These are phyloP conservation scores for Cylindricascospora bacillispora DNA, from an alignment of 1,139 yeast species.

Conservation along the genomic window DNA sequence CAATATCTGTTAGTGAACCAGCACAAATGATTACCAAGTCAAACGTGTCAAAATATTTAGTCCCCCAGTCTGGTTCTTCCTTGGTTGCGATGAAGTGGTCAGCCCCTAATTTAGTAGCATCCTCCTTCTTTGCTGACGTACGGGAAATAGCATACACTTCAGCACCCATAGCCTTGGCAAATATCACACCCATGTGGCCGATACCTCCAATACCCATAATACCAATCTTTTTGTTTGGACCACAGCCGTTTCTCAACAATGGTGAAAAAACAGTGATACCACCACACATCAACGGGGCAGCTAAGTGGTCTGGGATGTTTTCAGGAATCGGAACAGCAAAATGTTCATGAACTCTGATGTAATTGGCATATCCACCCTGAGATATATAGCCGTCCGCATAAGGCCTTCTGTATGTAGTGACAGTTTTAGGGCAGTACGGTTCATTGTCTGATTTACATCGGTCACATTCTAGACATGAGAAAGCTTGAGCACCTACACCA, in stretches of 20 bases:
- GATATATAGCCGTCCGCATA: constrained; percentile 34
- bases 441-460: constrained; percentile 34
- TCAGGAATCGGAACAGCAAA: constrained; percentile 39
- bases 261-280: constrained; percentile 44
- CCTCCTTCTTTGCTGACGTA: constrained; percentile 34
- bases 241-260: constrained; percentile 31
- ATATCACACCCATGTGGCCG: constrained; percentile 46
- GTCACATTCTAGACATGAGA: constrained; percentile 33
- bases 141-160: constrained; percentile 45
- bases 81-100: constrained; percentile 38
- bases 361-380: constrained; percentile 43
- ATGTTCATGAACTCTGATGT: constrained; percentile 34
- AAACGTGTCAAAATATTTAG: constrained; percentile 23
- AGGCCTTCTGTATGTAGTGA: constrained; percentile 31
- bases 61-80: constrained; percentile 30
- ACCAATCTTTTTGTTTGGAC: constrained; percentile 37
- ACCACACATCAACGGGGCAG: constrained; percentile 42
- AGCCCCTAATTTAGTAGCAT: constrained; percentile 40
- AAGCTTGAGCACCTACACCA: constrained; percentile 39
- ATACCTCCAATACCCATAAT: constrained; percentile 49
- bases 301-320: constrained; percentile 27
- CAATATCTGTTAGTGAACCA: constrained; percentile 32
- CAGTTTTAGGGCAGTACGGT: constrained; percentile 33
- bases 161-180: constrained; percentile 46
- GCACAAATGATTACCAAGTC: constrained; percentile 41